Evolutionary conservation across 2,329 filamentous ascomycete genomes (phyloP).

Genomic region (Pseudogymnoascus sp.): DNA sequence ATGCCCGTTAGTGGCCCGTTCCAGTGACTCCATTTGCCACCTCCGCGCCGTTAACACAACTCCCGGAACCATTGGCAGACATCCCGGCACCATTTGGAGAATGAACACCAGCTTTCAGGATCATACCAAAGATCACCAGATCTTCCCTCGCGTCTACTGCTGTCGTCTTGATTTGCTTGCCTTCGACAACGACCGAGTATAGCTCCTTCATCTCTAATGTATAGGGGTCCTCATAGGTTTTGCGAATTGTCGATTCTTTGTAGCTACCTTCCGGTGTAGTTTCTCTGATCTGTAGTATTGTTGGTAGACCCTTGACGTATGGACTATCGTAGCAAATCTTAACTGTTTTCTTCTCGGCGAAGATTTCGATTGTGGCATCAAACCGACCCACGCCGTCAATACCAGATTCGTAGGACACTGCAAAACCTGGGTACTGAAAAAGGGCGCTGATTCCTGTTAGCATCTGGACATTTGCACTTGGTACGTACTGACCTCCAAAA

Average conservation of each 20-base stretch:
- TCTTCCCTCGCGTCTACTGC: constrained; percentile 27
- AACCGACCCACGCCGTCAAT: constrained; percentile 47
- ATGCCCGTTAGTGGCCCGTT: too few relatives aligned
- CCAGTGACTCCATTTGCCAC: too few relatives aligned
- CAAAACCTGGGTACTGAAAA: constrained; percentile 37
- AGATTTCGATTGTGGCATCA: constrained; percentile 48
- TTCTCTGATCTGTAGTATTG: constrained; percentile 38
- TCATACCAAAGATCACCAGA: constrained; percentile 21
- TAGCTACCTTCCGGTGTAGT: constrained; percentile 32
- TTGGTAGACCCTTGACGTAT: constrained; percentile 49
- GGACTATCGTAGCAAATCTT: constrained; percentile 51
- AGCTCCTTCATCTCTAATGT: constrained; percentile 34
- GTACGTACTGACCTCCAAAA: constrained; percentile 17
- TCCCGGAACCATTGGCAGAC: too few relatives aligned
- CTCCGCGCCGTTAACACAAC: too few relatives aligned
- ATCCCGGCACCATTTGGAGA: too few relatives aligned
- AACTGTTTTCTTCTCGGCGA: constrained; percentile 48
- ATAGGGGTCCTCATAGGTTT: constrained; percentile 41
- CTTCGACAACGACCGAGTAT: constrained; percentile 27
- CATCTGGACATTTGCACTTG: too few relatives aligned
- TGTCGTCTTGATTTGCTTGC: constrained; percentile 29
- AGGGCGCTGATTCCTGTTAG: constrained; percentile 18
- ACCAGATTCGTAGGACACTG: constrained; percentile 52
- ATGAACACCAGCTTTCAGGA: constrained; percentile 10
- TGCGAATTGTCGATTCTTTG: constrained; percentile 29